These are phyloP conservation scores for Sistotremastrum niveocremeum DNA, from an alignment of 768 basidiomycete genomes.

Conservation along the genomic window DNA sequence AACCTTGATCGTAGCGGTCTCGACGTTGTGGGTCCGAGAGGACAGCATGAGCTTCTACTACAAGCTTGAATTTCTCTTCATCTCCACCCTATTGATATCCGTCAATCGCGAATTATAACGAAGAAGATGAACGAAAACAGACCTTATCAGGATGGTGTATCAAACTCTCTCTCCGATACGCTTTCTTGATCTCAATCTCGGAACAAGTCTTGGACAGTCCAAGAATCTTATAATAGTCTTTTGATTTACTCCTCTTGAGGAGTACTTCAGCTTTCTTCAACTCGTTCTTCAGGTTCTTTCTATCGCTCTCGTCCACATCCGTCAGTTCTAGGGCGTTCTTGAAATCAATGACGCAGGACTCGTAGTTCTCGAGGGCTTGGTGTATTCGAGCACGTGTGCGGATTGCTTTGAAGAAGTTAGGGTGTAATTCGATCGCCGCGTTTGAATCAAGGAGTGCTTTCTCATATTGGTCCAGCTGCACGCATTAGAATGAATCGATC, in stretches of 20 bases:
- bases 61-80: conserved; percentile 91
- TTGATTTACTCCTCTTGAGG: conserved; percentile 78
- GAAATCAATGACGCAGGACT: conserved; percentile 62
- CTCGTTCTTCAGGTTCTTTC: conserved; percentile 46
- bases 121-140: conserved; percentile 2
- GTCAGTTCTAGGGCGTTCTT: conserved; percentile 67
- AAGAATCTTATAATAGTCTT: conserved; percentile 81
- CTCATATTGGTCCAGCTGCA: conserved; percentile 46
- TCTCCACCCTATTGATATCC: conserved; percentile 57
- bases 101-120: conserved; percentile 2
- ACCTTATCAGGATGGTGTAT: conserved; percentile 83
- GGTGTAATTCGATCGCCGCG: conserved; percentile 45
- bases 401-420: conserved; percentile 70
- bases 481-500: not conserved
- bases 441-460: conserved; percentile 64
- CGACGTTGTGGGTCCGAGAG: conserved; percentile 65
- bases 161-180: conserved; percentile 74
- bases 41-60: conserved; percentile 69
- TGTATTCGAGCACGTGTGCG: conserved; percentile 76
- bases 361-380: conserved; percentile 62
- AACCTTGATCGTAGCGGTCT: conserved; percentile 68
- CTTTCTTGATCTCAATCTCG: conserved; percentile 78
- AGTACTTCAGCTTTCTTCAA: conserved; percentile 71
- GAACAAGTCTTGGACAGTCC: conserved; percentile 36
- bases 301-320: conserved; percentile 48